Percentiles rank a stretch among this genome's conserved stretches.
Conservation (phyloP, 768 basidiomycete species). For the Pleurotus tuber-regium region DNA sequence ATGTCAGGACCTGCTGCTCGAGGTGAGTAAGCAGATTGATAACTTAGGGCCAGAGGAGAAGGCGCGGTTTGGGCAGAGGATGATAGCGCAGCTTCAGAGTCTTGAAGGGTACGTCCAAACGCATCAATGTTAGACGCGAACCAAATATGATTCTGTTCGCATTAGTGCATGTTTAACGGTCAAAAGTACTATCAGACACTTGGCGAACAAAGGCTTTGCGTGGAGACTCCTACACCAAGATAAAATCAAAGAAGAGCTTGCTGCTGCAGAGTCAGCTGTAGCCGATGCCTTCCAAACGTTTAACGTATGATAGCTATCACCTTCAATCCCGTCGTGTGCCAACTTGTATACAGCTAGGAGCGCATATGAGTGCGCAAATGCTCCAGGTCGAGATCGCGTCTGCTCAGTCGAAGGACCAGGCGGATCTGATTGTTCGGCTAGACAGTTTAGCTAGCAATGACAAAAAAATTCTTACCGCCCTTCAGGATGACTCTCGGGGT, state of each 20-base stretch:
- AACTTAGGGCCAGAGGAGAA: background rate
- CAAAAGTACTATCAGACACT: slow-evolving; percentile 9
- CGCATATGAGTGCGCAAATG: slow-evolving; percentile 11
- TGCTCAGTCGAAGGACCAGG: slow-evolving; percentile 14
- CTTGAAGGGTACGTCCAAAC: background rate
- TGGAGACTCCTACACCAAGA: slow-evolving; percentile 19
- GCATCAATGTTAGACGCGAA: background rate
- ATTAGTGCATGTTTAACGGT: slow-evolving; percentile 16
- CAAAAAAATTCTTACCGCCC: slow-evolving; percentile 16
- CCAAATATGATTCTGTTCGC: no score
- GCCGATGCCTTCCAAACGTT: slow-evolving; percentile 14
- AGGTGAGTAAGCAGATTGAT: background rate
- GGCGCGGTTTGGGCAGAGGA: background rate
- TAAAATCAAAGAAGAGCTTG: slow-evolving; percentile 12
- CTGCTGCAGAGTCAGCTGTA: slow-evolving; percentile 14
- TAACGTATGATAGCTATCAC: slow-evolving; percentile 13
- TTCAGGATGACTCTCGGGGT: slow-evolving; percentile 15
- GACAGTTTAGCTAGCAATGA: slow-evolving; percentile 16
- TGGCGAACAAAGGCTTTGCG: slow-evolving; percentile 16
- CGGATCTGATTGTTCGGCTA: slow-evolving; percentile 13
- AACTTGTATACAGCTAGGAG: slow-evolving; percentile 10
- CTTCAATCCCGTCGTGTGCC: no score
- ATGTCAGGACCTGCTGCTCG: background rate
- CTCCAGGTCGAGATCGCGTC: slow-evolving; percentile 18
- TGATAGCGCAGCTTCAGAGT: background rate